Base-by-base conservation (phyloP, 345 rosid species). In the Moricandia arvensis region DNA sequence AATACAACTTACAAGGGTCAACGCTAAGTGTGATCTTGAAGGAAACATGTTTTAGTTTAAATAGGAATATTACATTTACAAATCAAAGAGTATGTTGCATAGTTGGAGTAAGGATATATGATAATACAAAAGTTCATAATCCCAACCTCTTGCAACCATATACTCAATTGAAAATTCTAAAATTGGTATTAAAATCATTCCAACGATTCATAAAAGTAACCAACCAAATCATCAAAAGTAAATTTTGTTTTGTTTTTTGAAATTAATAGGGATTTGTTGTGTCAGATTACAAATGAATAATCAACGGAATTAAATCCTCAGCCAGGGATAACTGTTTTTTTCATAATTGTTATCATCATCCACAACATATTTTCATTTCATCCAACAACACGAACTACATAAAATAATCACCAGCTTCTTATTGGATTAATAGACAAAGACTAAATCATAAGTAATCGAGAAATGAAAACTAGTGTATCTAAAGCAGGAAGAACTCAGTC, bases 401-500 rank as follows among this genome's bases (percentile, higher is more conserved):
- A 53, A 13, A 73, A 49, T 53, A 69, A 0, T 73, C 71, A 55
- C 4, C 6, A 8, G 77, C 64, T 18, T 53, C 77, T 54, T 0
- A 9, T 9, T 18, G 37, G 8, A 15, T 29, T 16, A 53, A 16
- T 0, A 3, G 11, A 27, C 8, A 34, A 17, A 54, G 0, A 55
- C 72, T 0, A 4, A 49, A n/a, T 49, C 34, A 43, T 6, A 15
- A 43, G 21, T 0, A 8, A 15, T 9, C 55, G 4, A 0, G 15
- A 49, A 15, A 16, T 6, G 9, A 16, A 51, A 24, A 9, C 4
- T 33, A 33, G 7, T 31, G 35, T 31, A 31, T 7, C 35, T 31
- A n/a, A n/a, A n/a, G n/a, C 29, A 29, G 31, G 31, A 29, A 29
- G 80, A 86, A 82, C 91, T 85, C 93, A 87, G 96, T 84, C 93